Percentiles rank a stretch among this genome's conserved stretches.
Conservation (phyloP, 129 eudicot genomes). For the Flaveria linearis region DNA sequence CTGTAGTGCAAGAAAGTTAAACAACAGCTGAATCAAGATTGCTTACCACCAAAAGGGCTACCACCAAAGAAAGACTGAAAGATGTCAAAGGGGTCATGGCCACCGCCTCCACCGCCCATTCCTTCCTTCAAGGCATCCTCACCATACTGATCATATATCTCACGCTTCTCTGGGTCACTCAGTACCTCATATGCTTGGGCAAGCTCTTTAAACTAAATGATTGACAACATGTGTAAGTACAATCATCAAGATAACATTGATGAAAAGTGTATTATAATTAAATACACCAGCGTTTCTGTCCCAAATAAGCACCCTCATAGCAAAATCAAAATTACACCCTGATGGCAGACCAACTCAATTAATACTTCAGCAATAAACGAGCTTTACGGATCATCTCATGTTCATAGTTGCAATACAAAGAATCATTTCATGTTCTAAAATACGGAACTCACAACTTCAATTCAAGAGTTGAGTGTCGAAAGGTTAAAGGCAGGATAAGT, state of each 20-base stretch:
- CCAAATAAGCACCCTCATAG: neutral
- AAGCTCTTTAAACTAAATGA: constrained; percentile 69
- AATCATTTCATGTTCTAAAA: neutral
- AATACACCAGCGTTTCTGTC: neutral
- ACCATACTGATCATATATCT: constrained; percentile 80
- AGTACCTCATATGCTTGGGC: constrained; percentile 85
- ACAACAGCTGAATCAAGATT: neutral
- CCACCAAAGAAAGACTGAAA: constrained; percentile 72
- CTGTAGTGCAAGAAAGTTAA: no score
- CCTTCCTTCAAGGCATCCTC: constrained; percentile 91
- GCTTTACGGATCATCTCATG: neutral
- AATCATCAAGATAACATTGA: neutral
- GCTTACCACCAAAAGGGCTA: constrained; percentile 62
- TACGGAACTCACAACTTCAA: neutral
- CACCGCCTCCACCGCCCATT: constrained; percentile 82
- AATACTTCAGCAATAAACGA: neutral
- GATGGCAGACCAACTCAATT: no score
- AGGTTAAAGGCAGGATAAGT: neutral
- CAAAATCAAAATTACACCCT: neutral
- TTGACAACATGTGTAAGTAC: constrained; percentile 12
- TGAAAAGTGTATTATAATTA: neutral
- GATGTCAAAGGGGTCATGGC: constrained; percentile 79
- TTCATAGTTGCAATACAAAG: neutral
- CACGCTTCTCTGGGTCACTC: constrained; percentile 85
- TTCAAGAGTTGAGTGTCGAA: neutral